Percentiles rank a stretch among this genome's conserved stretches.
Conservation (phyloP, 164 flowering plant species). For the Sedum album region DNA sequence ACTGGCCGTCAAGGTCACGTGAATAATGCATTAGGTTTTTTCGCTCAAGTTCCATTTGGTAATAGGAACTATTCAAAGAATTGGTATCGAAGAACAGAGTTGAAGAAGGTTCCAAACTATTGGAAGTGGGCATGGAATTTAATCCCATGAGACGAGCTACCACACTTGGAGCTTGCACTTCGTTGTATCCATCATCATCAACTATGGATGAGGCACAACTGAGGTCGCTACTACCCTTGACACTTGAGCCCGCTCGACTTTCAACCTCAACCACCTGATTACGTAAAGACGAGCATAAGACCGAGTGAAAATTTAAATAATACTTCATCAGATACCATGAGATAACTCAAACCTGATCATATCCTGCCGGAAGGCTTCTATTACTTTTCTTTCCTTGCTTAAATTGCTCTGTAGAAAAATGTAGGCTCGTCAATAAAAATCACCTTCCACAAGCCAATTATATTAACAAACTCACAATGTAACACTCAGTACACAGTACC, state of each 20-base stretch:
- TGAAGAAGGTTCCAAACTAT: conserved; percentile 37
- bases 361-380: conserved; percentile 34
- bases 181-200: conserved; percentile 60
- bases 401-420: conserved; percentile 33
- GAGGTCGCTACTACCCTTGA: conserved; percentile 55
- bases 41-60: conserved; percentile 22
- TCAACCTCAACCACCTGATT: conserved; percentile 62
- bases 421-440: neutral
- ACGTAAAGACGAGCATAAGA: conserved; percentile 6
- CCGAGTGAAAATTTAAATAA: neutral
- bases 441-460: neutral
- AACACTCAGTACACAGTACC: conserved; percentile 26
- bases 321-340: neutral
- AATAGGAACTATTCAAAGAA: conserved; percentile 38
- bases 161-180: conserved; percentile 59
- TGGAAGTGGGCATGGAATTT: conserved; percentile 69
- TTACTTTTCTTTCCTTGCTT: conserved; percentile 64
- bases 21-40: conserved; percentile 29
- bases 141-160: conserved; percentile 98
- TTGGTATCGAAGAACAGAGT: conserved; percentile 48
- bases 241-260: conserved; percentile 30
- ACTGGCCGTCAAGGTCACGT: conserved; percentile 14
- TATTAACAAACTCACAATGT: neutral
- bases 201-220: conserved; percentile 89
- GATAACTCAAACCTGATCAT: conserved; percentile 33